Evolutionary conservation across 2,329 filamentous ascomycete species (phyloP), one percentile per base, ranked within the genome.

Genomic region (Paraphaeosphaeria sporulosa): DNA sequence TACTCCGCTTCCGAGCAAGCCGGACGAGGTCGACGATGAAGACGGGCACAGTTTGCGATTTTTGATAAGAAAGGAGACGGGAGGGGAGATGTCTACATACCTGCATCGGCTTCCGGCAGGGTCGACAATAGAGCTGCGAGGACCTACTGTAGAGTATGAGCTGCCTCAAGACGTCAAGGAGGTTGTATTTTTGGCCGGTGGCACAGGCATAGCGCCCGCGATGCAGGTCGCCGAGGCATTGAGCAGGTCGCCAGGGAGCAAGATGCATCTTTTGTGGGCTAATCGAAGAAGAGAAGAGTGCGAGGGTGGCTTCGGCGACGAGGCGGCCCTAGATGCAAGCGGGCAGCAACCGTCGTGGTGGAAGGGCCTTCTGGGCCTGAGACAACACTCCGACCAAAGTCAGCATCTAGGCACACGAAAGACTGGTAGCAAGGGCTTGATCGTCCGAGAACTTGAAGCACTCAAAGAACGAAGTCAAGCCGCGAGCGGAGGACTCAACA

Each of bases 151-250:
- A 0, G 92, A 94, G 49, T 92, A 89, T 63, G 77, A 81, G 23
- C 76, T 90, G 7, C 84, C 86, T 4, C 71, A 72, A 21, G 77
- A 84, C 58, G 82, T 86, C 27, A 76, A 80, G 52, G 81, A 85
- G 60, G 83, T 97, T 2, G 82, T 97, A 1, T 97, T 98, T 71
- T 81, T 98, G 23, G 95, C 94, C 1, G 95, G 94, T 1, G 95
- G 95, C 0, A 99, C 95, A 0, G 94, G 95, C 0, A 91, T 99
- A 68, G 93, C 93, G 17, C 92, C 94, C 0, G 95, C 94, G 8
- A 79, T 98, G 76, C 94, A 98, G 78, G 86, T 90, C 43, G 91
- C 89, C 1, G 81, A 88, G 62, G 86, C 87, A 0, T 77, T 94
- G 12, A 79, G 88, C 4, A 77, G 83, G 61, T 66, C 75, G 21